A percentile compares a stretch with the other conserved stretches of the same genome.
These are phyloP conservation scores for Phyllostachys edulis DNA, from an alignment of 176 grass and related monocot species.

Conservation along the genomic window DNA sequence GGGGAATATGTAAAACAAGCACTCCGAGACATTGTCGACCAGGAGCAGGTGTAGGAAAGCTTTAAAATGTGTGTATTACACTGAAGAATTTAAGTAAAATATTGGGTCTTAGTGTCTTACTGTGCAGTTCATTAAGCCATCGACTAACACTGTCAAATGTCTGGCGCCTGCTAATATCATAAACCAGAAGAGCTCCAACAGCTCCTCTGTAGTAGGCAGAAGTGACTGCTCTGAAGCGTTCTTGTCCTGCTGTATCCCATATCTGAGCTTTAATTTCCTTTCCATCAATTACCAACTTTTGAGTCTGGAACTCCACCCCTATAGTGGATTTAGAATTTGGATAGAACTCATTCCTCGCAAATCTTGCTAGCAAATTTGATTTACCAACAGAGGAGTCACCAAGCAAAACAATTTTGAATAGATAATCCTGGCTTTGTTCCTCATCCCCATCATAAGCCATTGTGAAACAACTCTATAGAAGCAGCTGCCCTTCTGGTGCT, in stretches of 20 bases:
- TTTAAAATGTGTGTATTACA: background rate
- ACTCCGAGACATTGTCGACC: background rate
- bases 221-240: constrained; percentile 68
- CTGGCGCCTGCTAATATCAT: constrained; percentile 62
- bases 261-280: constrained; percentile 82
- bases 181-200: constrained; percentile 65
- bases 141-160: constrained; percentile 62
- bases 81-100: background rate
- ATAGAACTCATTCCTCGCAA: constrained; percentile 60
- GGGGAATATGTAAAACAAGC: background rate
- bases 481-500: background rate
- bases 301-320: constrained; percentile 69
- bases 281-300: constrained; percentile 70
- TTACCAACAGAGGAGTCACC: constrained; percentile 69
- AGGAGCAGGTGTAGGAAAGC: background rate
- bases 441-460: constrained; percentile 60
- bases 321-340: constrained; percentile 72
- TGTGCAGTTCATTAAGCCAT: constrained; percentile 70
- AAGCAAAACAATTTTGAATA: constrained; percentile 67
- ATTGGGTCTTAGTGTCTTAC: constrained; percentile 45
- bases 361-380: constrained; percentile 73
- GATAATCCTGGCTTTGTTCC: constrained; percentile 60
- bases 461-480: constrained; percentile 5
- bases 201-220: constrained; percentile 72
- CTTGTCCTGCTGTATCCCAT: constrained; percentile 76